These are phyloP conservation scores for Vickermania ingenoplastis DNA, from an alignment of 208 protist species.

Conservation along the genomic window DNA sequence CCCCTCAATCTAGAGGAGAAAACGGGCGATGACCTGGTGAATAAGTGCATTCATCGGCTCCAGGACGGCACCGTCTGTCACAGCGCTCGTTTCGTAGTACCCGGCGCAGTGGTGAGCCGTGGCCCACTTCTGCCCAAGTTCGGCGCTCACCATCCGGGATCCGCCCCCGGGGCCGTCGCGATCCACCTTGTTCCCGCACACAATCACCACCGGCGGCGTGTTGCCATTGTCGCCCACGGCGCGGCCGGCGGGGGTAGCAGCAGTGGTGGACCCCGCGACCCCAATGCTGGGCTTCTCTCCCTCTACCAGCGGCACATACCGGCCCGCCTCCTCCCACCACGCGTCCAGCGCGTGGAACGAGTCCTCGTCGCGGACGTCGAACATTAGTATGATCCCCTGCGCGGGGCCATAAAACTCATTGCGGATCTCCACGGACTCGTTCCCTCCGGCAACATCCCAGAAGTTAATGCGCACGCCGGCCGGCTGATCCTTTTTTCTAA, in stretches of 20 bases:
- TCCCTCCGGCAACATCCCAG: slow-evolving; percentile 91
- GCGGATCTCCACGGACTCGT: slow-evolving; percentile 86
- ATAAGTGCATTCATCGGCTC: slow-evolving; percentile 56
- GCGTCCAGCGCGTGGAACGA: slow-evolving; percentile 54
- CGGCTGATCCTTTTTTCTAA: slow-evolving; percentile 1
- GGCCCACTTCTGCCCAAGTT: slow-evolving; percentile 51
- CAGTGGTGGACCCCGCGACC: slow-evolving; percentile 17
- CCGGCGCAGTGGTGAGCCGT: slow-evolving; percentile 29
- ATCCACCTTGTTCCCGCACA: slow-evolving; percentile 70
- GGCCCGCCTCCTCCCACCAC: slow-evolving; percentile 61
- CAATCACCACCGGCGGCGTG: slow-evolving; percentile 25
- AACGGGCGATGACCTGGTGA: slow-evolving; percentile 36
- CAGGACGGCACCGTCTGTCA: slow-evolving; percentile 31
- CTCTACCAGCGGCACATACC: slow-evolving; percentile 16
- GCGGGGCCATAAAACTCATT: slow-evolving; percentile 96
- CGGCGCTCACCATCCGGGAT: slow-evolving; percentile 39
- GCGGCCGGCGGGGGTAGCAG: slow-evolving; percentile 30
- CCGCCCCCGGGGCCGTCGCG: slow-evolving; percentile 6
- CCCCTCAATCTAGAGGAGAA: slow-evolving; percentile 32
- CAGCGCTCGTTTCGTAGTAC: slow-evolving; percentile 75
- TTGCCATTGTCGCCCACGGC: slow-evolving; percentile 21
- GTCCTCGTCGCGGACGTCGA: slow-evolving; percentile 42
- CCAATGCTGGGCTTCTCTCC: slow-evolving; percentile 1
- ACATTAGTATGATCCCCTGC: slow-evolving; percentile 85
- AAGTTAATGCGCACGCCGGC: slow-evolving; percentile 90